Evolutionary conservation across 2,329 filamentous ascomycete species (phyloP).

Genomic region (Raffaelea ambrosiae): DNA sequence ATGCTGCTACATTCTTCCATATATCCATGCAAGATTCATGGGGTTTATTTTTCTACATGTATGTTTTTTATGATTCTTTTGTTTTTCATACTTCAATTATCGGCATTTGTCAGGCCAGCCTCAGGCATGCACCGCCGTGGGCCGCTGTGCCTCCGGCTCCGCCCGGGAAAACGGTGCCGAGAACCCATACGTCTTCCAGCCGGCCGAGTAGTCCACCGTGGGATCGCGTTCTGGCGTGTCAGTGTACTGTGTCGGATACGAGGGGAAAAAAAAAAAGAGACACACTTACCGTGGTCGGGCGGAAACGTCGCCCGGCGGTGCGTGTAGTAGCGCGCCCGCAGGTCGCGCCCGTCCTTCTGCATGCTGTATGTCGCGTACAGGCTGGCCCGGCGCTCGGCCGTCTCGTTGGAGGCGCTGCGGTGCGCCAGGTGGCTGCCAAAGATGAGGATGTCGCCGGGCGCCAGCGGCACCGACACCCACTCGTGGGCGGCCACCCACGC

Average conservation of each 20-base stretch:
- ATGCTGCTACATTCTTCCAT: no score
- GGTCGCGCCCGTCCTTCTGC: not conserved
- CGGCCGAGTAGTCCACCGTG: not conserved
- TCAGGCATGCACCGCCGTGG: no score
- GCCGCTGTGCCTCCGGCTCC: no score
- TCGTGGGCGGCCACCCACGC: not conserved
- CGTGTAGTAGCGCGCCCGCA: not conserved
- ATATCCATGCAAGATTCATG: no score
- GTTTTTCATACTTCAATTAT: no score
- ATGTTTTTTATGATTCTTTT: no score
- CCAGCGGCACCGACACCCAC: not conserved
- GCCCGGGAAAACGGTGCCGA: slow-evolving; percentile 13
- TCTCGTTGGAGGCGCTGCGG: not conserved
- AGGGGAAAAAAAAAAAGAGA: no score
- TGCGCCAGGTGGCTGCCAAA: slow-evolving; percentile 2
- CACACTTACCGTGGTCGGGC: slow-evolving; percentile 3
- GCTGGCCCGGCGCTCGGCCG: not conserved
- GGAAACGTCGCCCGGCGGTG: not conserved
- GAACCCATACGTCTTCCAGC: slow-evolving; percentile 2
- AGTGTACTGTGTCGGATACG: not conserved
- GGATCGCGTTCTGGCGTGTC: not conserved
- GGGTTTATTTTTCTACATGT: no score
- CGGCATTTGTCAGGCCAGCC: no score
- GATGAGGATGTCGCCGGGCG: not conserved
- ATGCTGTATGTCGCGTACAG: slow-evolving; percentile 1